These are phyloP conservation scores for Coriaria nepalensis DNA, from an alignment of 306 rosid genomes.

Conservation along the genomic window DNA sequence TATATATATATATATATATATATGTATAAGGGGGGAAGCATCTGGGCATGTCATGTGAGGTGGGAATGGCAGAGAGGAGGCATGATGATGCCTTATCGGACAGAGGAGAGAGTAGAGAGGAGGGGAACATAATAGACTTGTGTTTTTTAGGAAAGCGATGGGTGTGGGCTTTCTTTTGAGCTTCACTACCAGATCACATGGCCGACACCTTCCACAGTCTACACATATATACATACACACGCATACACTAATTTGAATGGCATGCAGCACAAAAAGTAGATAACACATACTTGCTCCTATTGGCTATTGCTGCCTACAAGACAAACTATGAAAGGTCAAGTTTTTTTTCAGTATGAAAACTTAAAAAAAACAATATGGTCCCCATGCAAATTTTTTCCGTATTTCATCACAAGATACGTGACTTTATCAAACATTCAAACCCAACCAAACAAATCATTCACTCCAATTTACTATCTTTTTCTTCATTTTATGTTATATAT, in stretches of 20 bases:
- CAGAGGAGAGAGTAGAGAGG: background rate
- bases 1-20: too few species aligned
- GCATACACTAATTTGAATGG: slow-evolving; percentile 13
- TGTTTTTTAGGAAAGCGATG: slow-evolving; percentile 16
- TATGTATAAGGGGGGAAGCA: slow-evolving; percentile 2
- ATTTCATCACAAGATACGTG: slow-evolving; percentile 34
- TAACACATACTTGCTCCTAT: too few species aligned
- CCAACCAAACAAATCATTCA: slow-evolving; percentile 15
- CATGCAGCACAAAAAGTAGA: slow-evolving; percentile 11
- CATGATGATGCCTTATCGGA: slow-evolving; percentile 23
- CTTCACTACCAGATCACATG: slow-evolving; percentile 32
- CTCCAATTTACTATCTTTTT: too few species aligned
- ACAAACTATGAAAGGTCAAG: slow-evolving; percentile 11
- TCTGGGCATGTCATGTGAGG: slow-evolving; percentile 20
- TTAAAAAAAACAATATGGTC: slow-evolving; percentile 18
- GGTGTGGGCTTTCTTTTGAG: background rate
- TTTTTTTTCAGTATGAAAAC: too few species aligned
- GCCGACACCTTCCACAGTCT: slow-evolving; percentile 40
- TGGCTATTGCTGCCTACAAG: slow-evolving; percentile 11
- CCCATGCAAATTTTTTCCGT: slow-evolving; percentile 34
- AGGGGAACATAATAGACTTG: background rate
- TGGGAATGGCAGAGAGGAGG: slow-evolving; percentile 8
- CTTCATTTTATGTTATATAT: too few species aligned
- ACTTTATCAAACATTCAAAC: slow-evolving; percentile 4
- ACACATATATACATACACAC: slow-evolving; percentile 5